These are phyloP conservation scores for Euphrasia arctica DNA, from an alignment of 305 asterid genomes.

Conservation along the genomic window DNA sequence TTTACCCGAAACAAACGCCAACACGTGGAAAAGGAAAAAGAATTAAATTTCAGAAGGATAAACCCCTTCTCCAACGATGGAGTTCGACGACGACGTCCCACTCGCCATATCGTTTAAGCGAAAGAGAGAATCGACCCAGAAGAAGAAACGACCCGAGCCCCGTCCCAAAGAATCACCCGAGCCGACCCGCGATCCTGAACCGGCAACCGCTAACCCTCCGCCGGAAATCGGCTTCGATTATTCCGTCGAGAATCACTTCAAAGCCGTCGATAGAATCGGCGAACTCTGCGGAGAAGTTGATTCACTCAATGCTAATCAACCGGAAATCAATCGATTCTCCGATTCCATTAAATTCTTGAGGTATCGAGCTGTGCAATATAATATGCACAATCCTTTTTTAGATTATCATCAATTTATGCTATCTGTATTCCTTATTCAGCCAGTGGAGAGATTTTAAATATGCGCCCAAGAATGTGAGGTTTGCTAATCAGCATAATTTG, in stretches of 20 bases:
- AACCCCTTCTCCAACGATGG: slow-evolving; percentile 25
- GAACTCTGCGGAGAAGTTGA: slow-evolving; percentile 48
- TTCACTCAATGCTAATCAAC: slow-evolving; percentile 32
- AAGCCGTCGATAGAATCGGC: slow-evolving; percentile 44
- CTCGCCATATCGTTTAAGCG: slow-evolving; percentile 27
- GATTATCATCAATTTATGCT: too few species aligned
- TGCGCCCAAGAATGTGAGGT: slow-evolving; percentile 50
- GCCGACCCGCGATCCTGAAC: slow-evolving; percentile 5
- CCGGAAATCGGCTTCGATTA: slow-evolving; percentile 43
- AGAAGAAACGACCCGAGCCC: slow-evolving; percentile 20
- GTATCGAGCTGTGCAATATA: slow-evolving; percentile 28
- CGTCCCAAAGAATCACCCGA: slow-evolving; percentile 5
- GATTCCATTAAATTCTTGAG: slow-evolving; percentile 64
- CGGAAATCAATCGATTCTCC: slow-evolving; percentile 51
- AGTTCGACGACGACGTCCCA: slow-evolving; percentile 31
- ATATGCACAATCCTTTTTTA: too few species aligned
- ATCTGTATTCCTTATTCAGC: slow-evolving; percentile 30
- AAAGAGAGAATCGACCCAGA: slow-evolving; percentile 14
- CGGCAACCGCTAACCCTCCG: slow-evolving; percentile 23
- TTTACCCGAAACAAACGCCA: slow-evolving; percentile 37
- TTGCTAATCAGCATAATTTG: slow-evolving; percentile 50
- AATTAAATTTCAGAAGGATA: slow-evolving; percentile 24
- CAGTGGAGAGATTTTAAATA: slow-evolving; percentile 80
- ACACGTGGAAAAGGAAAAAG: slow-evolving; percentile 36
- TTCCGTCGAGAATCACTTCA: slow-evolving; percentile 73